Evolutionary conservation across 768 basidiomycete species (phyloP).

Genomic region (Mycena belliarum): DNA sequence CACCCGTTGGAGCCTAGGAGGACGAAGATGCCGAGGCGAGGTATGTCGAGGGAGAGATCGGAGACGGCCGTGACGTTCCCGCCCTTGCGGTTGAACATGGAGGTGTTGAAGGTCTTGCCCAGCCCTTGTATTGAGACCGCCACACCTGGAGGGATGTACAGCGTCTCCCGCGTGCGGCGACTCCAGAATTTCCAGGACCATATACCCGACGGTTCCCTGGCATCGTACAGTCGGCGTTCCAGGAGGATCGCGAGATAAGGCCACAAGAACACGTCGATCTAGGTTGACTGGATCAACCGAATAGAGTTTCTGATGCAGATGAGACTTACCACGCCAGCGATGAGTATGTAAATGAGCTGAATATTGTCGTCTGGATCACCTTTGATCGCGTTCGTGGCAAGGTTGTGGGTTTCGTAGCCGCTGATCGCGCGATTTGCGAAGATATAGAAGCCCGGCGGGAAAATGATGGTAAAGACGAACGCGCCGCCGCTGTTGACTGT

Average conservation of each 20-base stretch:
- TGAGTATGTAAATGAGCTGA: constrained; percentile 55
- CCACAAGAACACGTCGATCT: constrained; percentile 78
- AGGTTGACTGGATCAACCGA: not conserved
- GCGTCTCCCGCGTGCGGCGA: constrained; percentile 23
- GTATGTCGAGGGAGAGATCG: constrained; percentile 68
- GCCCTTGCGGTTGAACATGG: constrained; percentile 48
- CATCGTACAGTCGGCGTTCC: constrained; percentile 65
- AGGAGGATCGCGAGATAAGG: constrained; percentile 62
- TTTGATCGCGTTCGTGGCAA: constrained; percentile 53
- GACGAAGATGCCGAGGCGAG: constrained; percentile 75
- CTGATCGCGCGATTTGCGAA: constrained; percentile 69
- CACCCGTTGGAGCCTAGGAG: constrained; percentile 74
- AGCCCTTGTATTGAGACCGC: constrained; percentile 67
- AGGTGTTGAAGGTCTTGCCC: constrained; percentile 56
- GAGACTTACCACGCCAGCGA: constrained; percentile 62
- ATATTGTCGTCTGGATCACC: constrained; percentile 63
- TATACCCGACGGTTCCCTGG: constrained; percentile 36
- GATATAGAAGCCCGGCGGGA: constrained; percentile 76
- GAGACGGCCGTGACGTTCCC: constrained; percentile 59
- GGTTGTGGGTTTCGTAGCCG: constrained; percentile 63
- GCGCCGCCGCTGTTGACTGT: constrained; percentile 43
- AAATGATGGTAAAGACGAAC: constrained; percentile 66
- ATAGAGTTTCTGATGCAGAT: not conserved
- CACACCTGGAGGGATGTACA: constrained; percentile 36
- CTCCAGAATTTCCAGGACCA: constrained; percentile 39